Percentiles rank a stretch among this genome's conserved stretches.
phyloP scores from a whole-genome alignment of 305 asterid species.

The Fraxinus baroniana region DNA sequence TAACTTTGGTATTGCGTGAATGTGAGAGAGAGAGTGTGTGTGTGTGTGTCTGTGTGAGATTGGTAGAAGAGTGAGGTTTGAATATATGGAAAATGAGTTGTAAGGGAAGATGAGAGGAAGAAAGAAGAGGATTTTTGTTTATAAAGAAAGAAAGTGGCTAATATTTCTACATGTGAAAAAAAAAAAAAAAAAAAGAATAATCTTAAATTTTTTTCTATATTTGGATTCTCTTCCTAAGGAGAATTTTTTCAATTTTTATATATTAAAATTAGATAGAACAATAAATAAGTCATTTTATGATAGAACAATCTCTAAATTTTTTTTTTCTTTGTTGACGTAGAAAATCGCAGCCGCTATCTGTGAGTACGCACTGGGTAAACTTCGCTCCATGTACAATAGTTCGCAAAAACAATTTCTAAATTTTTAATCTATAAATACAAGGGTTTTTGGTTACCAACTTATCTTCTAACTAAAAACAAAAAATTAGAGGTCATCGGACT shows the following conservation, averaged over 20 bases:
- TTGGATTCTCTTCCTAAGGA: neutral
- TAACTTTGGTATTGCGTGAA: constrained; percentile 1
- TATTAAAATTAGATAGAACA: too few species aligned
- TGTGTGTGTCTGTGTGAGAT: constrained; percentile 8
- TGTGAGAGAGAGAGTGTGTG: constrained; percentile 14
- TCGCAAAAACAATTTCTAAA: neutral
- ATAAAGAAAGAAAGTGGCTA: neutral
- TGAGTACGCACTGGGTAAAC: too few species aligned
- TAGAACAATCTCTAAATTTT: neutral
- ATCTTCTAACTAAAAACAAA: neutral
- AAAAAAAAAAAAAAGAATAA: neutral
- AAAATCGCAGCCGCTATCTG: too few species aligned
- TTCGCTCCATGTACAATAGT: too few species aligned
- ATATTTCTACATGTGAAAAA: neutral
- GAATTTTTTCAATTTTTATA: neutral
- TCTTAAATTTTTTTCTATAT: neutral
- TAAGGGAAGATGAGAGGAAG: constrained; percentile 12
- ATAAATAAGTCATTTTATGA: neutral
- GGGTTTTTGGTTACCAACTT: neutral
- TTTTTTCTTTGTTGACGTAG: too few species aligned
- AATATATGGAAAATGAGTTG: constrained; percentile 49
- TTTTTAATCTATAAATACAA: neutral
- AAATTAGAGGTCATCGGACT: too few species aligned
- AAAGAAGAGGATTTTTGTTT: neutral
- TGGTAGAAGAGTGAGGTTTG: constrained; percentile 42